Evolutionary conservation across 139 green algal genomes (phyloP), one percentile per base, ranked within the genome.

Genomic region (Volvox reticuliferus): DNA sequence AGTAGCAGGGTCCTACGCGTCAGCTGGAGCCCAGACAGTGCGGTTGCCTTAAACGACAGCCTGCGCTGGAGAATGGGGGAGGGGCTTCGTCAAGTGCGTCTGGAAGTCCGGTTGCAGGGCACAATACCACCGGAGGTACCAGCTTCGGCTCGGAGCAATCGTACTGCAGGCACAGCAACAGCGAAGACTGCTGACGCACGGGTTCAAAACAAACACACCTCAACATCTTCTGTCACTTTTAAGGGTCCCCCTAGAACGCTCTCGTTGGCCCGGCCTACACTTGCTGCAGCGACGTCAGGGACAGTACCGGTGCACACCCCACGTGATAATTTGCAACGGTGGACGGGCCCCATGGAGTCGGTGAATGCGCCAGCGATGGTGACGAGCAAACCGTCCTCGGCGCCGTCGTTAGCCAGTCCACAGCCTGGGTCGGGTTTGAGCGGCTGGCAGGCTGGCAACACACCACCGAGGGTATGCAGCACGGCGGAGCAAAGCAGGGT

Each of bases 51-150:
- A 2, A 35, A 36, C 13, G 87, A 91, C n/a, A 79, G 37, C 61
- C 24, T 91, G 26, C 75, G 87, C 14, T 91, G 75, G 76, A 24
- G 62, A 24, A 91, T 91, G 87, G 0, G 22, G 33, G 87, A 91
- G 22, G 87, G 87, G 0, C 0, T 61, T 18, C 87, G 87, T 17
- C 75, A 86, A 35, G 87, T 50, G 32, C 76, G 87, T 6, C 61
- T 91, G 2, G 87, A 91, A 62, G 61, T n/a, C 32, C 30, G 75
- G 5, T 1, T 91, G 24, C 87, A 91, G 61, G 87, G 87, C 24
- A 55, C 44, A 55, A 55, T 65, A 2, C 24, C 62, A 6, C 14
- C 62, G 0, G 76, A 79, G 6, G n/a, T 55, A n/a, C 85, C 69
- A 6, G 19, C 18, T 21, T 26, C 63, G 6, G 30, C 81, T 33